Conservation (phyloP, 2,329 filamentous ascomycete genomes). For the Pyrenophora teres region DNA sequence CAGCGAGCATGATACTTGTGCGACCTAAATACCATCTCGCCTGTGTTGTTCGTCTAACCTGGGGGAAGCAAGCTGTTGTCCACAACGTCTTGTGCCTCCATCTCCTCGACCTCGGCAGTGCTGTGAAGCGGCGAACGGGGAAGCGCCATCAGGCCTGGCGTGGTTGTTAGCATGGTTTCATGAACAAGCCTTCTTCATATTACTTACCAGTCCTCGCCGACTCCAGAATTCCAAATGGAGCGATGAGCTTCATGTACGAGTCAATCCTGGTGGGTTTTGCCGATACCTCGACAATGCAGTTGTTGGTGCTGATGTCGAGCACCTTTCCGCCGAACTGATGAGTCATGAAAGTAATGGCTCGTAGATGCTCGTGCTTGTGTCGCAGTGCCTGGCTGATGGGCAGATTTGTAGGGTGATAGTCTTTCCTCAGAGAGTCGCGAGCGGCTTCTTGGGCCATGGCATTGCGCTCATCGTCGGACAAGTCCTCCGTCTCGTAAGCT, state of each 20-base stretch:
- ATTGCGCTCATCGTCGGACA: constrained; percentile 41
- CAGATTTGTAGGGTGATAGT: constrained; percentile 90
- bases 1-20: not conserved
- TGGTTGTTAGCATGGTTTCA: constrained; percentile 14
- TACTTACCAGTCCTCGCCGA: constrained; percentile 81
- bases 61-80: constrained; percentile 93
- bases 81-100: constrained; percentile 92
- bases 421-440: constrained; percentile 53
- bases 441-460: constrained; percentile 43
- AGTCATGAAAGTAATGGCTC: constrained; percentile 92
- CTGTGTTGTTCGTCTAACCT: constrained; percentile 60
- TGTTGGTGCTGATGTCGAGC: constrained; percentile 95
- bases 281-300: constrained; percentile 96
- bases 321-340: constrained; percentile 99
- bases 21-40: not conserved
- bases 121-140: constrained; percentile 87
- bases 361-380: constrained; percentile 96
- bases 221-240: constrained; percentile 94
- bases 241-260: constrained; percentile 94
- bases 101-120: constrained; percentile 72
- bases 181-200: constrained; percentile 2
- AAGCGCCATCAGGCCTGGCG: constrained; percentile 84
- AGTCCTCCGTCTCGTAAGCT: constrained; percentile 27
- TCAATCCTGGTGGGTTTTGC: constrained; percentile 94
- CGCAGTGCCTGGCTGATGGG: constrained; percentile 85